Evolutionary conservation across 495 filamentous ascomycete genomes (phyloP), one percentile per base, ranked within the genome.

Genomic region (Daldinia decipiens): DNA sequence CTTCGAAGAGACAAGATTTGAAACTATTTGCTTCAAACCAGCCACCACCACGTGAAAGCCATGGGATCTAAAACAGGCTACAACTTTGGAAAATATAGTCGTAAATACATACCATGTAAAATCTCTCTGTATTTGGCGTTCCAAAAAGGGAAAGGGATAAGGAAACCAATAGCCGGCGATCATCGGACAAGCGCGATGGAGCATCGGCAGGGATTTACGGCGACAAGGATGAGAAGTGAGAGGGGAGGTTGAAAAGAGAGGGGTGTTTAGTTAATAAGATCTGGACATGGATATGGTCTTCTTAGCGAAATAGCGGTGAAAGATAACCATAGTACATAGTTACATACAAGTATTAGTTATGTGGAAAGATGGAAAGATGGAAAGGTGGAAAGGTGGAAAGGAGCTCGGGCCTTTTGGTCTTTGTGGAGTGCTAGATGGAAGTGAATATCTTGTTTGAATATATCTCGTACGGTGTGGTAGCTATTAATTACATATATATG

Each of bases 241-340:
- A 64, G 62, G 50, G 47, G 54, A 62, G 38, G 61, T 72, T 58
- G 39, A 50, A 34, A 56, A 36, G 53, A 56, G 67, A 66, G 70
- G 73, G 64, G 73, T 60, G 66, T 77, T 70, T 62, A 50, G 61
- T 73, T 72, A 73, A 67, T 72, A 73, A 67, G 67, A 70, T 71
- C 67, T 73, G 62, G 57, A 63, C 57, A 68, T 74, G 62, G 66
- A 66, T 62, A 61, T 54, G 62, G 63, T 51, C 66, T 56, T 72
- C 70, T 68, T 74, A 55, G 72, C 65, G 71, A 77, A 77, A 73
- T 71, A 73, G 75, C 75, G 75, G 75, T 77, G 75, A 77, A 61
- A 43, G 52, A 63, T 36, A 67, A 52, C 52, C 43, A 53, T 36
- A 36, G 17, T 58, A 36, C 55, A 27, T 59, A 43, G 7, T 24